Evolutionary conservation across 495 filamentous ascomycete species (phyloP), one percentile per base, ranked within the genome.

Genomic region (Aspergillus bridgeri): DNA sequence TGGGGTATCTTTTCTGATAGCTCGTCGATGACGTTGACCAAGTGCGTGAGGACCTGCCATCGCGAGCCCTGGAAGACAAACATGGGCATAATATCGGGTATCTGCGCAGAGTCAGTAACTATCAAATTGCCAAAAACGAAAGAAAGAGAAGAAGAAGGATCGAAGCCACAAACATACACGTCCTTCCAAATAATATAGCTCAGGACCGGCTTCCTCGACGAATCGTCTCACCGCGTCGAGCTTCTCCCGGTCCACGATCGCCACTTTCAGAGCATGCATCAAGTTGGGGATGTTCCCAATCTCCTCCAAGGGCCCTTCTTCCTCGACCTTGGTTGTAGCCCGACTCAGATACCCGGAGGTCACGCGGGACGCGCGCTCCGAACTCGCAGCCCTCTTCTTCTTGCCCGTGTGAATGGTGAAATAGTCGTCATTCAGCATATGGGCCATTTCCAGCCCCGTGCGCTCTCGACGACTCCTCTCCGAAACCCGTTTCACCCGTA

Each of bases 21-120:
- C 2, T 82, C 72, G 54, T 91, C 81, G 55, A 89, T 81, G 19
- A 80, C 71, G 42, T 81, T 66, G 46, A 85, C 80, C n/a, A 99
- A 73, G 48, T 81, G 76, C 1, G 81, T 73, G 9, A 96, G 74
- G 3, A 98, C 80, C 51, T 89, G 85, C 62, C 89, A 83, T 29
- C 92, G 83, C 0, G 92, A 96, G 19, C 86, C 82, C 71, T 98
- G 93, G 69, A 96, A 98, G 44, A 98, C 79, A 70, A 98, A 91
- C 58, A 86, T 73, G 2, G 81, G 68, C 89, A 97, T 92, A 62
- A 98, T 90, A 20, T 88, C 82, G 22, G 89, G 88, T 74, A 98
- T 92, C 75, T 77, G 38, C 6, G 43, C 33, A 38, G 15, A 22
- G 22, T 15, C n/a, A 53, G 15, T 53, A 17, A 53, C 23, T 21